phyloP scores from a whole-genome alignment of 306 rosid genomes.

The Vigna radiata region DNA sequence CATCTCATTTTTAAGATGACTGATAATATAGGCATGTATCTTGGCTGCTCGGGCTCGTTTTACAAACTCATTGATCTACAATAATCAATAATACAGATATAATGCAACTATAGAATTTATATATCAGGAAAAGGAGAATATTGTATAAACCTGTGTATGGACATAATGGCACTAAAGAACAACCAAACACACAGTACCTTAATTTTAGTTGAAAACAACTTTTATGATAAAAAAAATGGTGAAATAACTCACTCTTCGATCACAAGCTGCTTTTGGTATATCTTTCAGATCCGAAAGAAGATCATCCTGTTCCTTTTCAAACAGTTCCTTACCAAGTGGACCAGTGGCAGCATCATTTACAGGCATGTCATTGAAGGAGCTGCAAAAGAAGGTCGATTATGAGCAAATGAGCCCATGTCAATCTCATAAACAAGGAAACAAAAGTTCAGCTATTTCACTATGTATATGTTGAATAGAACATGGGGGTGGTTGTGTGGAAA shows the following conservation, averaged over 20 bases:
- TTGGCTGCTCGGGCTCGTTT: constrained; percentile 94
- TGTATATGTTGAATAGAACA: not conserved
- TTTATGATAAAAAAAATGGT: not conserved
- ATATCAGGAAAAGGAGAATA: not conserved
- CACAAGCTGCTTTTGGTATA: constrained; percentile 91
- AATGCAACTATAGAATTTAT: not conserved
- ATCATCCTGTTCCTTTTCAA: constrained; percentile 88
- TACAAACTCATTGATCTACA: constrained; percentile 89
- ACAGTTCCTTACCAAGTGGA: constrained; percentile 87
- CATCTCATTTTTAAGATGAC: constrained; percentile 91
- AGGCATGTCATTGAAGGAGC: constrained; percentile 92
- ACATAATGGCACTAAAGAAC: not conserved
- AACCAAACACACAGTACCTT: not conserved
- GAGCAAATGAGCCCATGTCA: constrained; percentile 7
- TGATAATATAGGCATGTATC: constrained; percentile 86
- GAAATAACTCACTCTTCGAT: constrained; percentile 74
- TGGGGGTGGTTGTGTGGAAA: not conserved
- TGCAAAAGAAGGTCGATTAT: constrained; percentile 43
- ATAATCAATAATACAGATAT: constrained; percentile 15
- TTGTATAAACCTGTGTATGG: constrained; percentile 5
- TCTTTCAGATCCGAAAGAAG: constrained; percentile 92
- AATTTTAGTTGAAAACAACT: constrained; percentile 15
- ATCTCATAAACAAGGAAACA: constrained; percentile 10
- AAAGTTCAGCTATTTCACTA: not conserved
- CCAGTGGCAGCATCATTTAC: constrained; percentile 77